Evolutionary conservation across 495 filamentous ascomycete species (phyloP).

Genomic region (Xylaria acuta): DNA sequence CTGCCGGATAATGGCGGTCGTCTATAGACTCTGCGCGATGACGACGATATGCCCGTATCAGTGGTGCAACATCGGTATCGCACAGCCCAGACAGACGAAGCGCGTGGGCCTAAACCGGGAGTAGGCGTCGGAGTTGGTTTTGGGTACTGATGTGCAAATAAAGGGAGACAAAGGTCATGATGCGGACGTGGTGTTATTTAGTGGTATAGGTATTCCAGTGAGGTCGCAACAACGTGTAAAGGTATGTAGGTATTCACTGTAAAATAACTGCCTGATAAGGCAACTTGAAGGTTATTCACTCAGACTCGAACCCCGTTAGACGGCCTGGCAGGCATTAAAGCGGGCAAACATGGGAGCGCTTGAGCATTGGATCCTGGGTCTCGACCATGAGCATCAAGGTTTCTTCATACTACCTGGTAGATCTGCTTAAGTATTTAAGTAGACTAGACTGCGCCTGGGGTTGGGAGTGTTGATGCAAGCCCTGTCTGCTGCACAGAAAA

Average conservation of each 20-base stretch:
- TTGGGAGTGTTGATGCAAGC: too few relatives aligned
- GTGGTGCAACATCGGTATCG: background rate
- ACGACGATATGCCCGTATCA: background rate
- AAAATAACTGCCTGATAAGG: background rate
- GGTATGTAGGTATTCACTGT: background rate
- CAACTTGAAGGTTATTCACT: conserved; percentile 7
- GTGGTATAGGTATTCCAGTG: background rate
- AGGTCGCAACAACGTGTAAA: background rate
- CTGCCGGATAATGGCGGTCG: background rate
- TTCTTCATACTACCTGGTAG: too few relatives aligned
- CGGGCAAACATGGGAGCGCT: conserved; percentile 1
- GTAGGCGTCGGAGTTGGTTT: background rate
- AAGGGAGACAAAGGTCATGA: conserved; percentile 6
- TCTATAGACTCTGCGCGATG: background rate
- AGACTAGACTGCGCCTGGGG: too few relatives aligned
- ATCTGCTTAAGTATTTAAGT: too few relatives aligned
- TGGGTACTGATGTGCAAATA: background rate
- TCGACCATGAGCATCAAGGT: background rate
- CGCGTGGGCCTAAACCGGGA: background rate
- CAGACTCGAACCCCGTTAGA: background rate
- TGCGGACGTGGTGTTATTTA: background rate
- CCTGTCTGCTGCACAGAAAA: conserved; percentile 1
- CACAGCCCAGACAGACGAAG: background rate
- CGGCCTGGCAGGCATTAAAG: background rate
- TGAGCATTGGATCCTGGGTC: background rate